Base-by-base conservation (phyloP, 2,329 filamentous ascomycete species). In the Trichoderma sp. region DNA sequence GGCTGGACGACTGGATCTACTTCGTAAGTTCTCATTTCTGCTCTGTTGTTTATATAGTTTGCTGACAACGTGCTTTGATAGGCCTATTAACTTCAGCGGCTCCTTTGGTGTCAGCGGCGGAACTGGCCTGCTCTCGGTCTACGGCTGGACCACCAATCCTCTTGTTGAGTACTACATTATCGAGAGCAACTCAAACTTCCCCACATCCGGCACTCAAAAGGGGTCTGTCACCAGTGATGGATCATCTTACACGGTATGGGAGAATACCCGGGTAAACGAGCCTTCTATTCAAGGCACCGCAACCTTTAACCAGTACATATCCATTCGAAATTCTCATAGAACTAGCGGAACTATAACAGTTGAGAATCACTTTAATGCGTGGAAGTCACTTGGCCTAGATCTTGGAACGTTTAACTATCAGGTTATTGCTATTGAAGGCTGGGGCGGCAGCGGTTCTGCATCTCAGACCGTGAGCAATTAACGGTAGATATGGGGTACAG, bases 341-440 rank as follows among this genome's bases (percentile, higher is more conserved):
- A 69, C 59, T 43, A 69, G 67, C 6, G 67, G 60, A 1, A 69
- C 86, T 82, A 83, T 83, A 81, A 24, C 82, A 87, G 24, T 81
- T 85, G 69, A 77, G 79, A 70, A 78, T 71, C 66, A 86, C 87
- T 81, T 80, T 85, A 59, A 79, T 80, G 28, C 79, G 81, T 65
- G 86, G 85, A 4, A 75, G 24, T 78, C 79, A 46, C 73, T 76
- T n/a, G 85, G 85, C 4, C 75, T 86, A 75, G 79, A 76, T 30
- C 74, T 87, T 13, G 86, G 85, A 3, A 79, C 71, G 49, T 79
- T 81, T 72, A 79, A 87, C 75, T 87, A 87, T 75, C 81, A 84
- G 79, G 85, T 87, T 70, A 77, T 87, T 24, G 85, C 85, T 16
- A 84, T 83, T 0, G 85, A 87, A 76, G 85, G 84, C 4, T 86